Conservation (phyloP, 2,329 filamentous ascomycete species). For the Fusarium sp. region DNA sequence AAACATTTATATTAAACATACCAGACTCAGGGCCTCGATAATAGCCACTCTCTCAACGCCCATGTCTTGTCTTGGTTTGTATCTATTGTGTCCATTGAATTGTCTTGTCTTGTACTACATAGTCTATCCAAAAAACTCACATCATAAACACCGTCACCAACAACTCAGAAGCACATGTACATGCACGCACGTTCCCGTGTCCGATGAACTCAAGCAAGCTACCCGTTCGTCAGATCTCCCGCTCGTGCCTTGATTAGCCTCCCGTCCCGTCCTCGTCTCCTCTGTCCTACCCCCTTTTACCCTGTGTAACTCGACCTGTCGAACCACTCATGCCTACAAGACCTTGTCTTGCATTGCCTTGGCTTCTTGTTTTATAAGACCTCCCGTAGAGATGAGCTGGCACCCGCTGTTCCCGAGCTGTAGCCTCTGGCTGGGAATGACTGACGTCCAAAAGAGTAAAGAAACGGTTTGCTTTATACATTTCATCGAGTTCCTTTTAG, state of each 20-base stretch:
- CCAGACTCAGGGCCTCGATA: neutral
- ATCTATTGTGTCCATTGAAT: neutral
- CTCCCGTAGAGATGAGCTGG: constrained; percentile 20
- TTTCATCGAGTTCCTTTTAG: neutral
- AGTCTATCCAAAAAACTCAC: constrained; percentile 6
- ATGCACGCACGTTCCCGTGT: constrained; percentile 47
- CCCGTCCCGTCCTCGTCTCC: constrained; percentile 29
- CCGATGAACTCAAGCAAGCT: constrained; percentile 48
- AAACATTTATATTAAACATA: neutral
- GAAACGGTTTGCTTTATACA: neutral
- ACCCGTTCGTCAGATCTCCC: constrained; percentile 46
- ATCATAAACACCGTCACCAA: constrained; percentile 13
- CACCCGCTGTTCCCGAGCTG: constrained; percentile 13
- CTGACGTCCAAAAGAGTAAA: no score
- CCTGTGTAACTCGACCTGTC: constrained; percentile 13
- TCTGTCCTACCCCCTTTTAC: constrained; percentile 15
- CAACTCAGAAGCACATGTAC: constrained; percentile 30
- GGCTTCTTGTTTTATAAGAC: constrained; percentile 11
- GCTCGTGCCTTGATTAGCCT: constrained; percentile 29
- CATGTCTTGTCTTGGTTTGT: neutral
- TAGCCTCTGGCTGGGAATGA: neutral
- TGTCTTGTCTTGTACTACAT: neutral
- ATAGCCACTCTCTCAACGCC: neutral
- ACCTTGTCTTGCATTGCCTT: neutral
- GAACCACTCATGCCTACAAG: neutral